Percentiles rank a stretch among this genome's conserved stretches.
Evolutionary conservation across 1,139 yeast species (phyloP).

Genomic region (Yamadazyma buinensis): DNA sequence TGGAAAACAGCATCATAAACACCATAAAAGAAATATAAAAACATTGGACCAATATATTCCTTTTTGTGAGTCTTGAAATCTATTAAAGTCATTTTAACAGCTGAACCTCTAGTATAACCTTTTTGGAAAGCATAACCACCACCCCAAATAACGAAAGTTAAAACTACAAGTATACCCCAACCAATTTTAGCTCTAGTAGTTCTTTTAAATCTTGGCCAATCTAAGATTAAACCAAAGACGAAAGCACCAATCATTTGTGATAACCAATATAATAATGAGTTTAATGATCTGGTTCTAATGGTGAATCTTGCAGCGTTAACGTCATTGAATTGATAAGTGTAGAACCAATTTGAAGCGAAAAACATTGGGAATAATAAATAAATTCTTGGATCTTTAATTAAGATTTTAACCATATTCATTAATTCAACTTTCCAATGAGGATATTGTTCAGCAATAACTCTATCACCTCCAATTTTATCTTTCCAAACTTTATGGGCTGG

Average conservation of each 20-base stretch:
- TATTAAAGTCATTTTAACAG: constrained; percentile 22
- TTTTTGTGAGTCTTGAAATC: constrained; percentile 39
- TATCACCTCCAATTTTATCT: constrained; percentile 32
- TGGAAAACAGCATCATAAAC: constrained; percentile 57
- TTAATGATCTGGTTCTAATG: constrained; percentile 57
- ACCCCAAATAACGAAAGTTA: constrained; percentile 56
- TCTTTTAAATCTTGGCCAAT: constrained; percentile 39
- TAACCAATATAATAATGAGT: constrained; percentile 59
- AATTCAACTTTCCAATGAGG: constrained; percentile 50
- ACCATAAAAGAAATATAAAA: constrained; percentile 60
- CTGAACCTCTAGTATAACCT: constrained; percentile 40
- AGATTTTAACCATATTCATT: constrained; percentile 34
- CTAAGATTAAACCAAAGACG: constrained; percentile 46
- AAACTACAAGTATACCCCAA: constrained; percentile 37
- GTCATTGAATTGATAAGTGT: constrained; percentile 61
- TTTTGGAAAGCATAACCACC: constrained; percentile 56
- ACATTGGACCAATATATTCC: constrained; percentile 54
- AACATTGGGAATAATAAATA: constrained; percentile 56
- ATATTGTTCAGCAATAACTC: constrained; percentile 40
- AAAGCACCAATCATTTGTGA: constrained; percentile 59
- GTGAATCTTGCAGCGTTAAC: constrained; percentile 56
- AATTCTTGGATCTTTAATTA: constrained; percentile 46
- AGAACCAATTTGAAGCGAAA: constrained; percentile 63
- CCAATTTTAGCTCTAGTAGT: constrained; percentile 46
- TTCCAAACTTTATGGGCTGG: constrained; percentile 49